These are phyloP conservation scores for Teunomyces funiuensis DNA, from an alignment of 805 yeast species.

Conservation along the genomic window DNA sequence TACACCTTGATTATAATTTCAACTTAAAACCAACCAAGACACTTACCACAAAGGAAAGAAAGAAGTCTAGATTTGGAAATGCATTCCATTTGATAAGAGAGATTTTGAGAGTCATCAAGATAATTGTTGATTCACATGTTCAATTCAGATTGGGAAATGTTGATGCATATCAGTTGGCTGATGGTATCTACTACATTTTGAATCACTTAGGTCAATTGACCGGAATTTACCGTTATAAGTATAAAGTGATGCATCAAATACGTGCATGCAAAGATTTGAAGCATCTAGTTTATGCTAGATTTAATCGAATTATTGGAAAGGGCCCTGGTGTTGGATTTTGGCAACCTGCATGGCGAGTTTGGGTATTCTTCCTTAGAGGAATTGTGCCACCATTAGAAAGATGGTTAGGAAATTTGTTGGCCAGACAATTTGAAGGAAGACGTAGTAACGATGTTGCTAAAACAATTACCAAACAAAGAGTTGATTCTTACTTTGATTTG, in stretches of 20 bases:
- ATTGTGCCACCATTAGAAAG: conserved; percentile 87
- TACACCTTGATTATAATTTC: conserved; percentile 94
- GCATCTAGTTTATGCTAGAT: conserved; percentile 83
- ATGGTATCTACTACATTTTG: conserved; percentile 84
- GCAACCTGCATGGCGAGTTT: conserved; percentile 99
- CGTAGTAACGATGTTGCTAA: conserved; percentile 88
- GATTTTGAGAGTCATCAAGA: conserved; percentile 75
- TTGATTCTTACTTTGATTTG: conserved; percentile 91
- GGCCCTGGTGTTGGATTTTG: conserved; percentile 99
- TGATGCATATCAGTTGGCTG: conserved; percentile 93
- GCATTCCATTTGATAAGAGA: conserved; percentile 95
- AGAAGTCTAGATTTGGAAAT: conserved; percentile 92
- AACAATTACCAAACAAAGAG: conserved; percentile 91
- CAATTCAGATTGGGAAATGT: conserved; percentile 87
- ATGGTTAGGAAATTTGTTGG: conserved; percentile 89
- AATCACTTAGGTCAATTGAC: conserved; percentile 95
- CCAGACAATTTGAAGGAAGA: conserved; percentile 96
- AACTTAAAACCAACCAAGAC: conserved; percentile 96
- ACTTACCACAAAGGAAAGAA: conserved; percentile 92
- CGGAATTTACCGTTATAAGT: conserved; percentile 94
- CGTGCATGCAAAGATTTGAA: conserved; percentile 93
- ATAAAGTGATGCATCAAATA: conserved; percentile 97
- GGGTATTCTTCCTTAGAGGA: conserved; percentile 92
- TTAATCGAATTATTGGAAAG: conserved; percentile 85
- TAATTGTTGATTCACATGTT: conserved; percentile 90